phyloP scores from a whole-genome alignment of 1,139 yeast species.

The Zygosaccharomyces pseudobailii region DNA sequence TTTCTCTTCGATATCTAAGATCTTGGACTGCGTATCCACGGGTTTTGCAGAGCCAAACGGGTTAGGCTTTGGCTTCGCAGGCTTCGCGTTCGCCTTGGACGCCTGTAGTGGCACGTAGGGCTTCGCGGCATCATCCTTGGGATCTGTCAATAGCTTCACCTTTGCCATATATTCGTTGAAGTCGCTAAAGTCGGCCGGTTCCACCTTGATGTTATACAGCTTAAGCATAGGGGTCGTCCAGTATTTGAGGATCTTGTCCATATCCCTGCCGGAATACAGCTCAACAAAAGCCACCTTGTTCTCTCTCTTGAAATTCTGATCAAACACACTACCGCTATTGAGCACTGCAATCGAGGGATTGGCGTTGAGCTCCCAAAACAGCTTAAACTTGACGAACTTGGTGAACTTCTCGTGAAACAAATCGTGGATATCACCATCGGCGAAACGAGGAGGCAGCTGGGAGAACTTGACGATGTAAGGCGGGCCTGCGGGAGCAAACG shows the following conservation, averaged over 20 bases:
- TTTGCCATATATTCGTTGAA: conserved; percentile 31
- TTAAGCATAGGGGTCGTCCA: conserved; percentile 30
- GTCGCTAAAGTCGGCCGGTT: conserved; percentile 29
- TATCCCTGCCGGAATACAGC: conserved; percentile 43
- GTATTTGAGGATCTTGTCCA: conserved; percentile 37
- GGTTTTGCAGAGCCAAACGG: conserved; percentile 55
- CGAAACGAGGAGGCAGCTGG: conserved; percentile 43
- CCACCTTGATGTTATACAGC: conserved; percentile 25
- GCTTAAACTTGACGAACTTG: conserved; percentile 35
- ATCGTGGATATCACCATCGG: conserved; percentile 35
- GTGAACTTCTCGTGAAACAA: conserved; percentile 37
- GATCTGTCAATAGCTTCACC: conserved; percentile 21
- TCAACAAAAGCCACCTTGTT: conserved; percentile 63
- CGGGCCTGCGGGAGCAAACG: conserved; percentile 33
- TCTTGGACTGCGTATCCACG: conserved; percentile 46
- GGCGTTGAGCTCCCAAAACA: conserved; percentile 39
- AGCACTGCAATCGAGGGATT: conserved; percentile 25
- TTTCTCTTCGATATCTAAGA: conserved; percentile 44
- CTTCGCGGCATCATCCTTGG: conserved; percentile 25
- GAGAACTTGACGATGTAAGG: conserved; percentile 56
- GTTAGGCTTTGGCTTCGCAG: conserved; percentile 39
- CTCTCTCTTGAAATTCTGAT: conserved; percentile 32
- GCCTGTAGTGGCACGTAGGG: conserved; percentile 17
- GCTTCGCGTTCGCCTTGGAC: not conserved
- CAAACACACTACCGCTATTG: conserved; percentile 27